Conservation (phyloP, 2,329 filamentous ascomycete genomes). For the Fusarium siculi region DNA sequence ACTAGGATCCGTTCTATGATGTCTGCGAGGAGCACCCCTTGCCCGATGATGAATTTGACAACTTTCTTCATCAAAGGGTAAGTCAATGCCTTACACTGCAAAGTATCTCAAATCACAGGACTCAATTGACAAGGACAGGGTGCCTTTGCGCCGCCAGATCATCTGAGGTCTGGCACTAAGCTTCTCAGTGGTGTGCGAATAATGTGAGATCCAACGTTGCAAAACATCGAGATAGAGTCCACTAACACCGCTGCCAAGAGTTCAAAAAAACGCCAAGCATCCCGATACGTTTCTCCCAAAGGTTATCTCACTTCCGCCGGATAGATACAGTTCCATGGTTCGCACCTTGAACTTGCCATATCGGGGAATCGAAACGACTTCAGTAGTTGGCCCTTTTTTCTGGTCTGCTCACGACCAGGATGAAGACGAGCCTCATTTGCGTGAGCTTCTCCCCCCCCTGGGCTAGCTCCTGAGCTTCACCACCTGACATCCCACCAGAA, state of each 20-base stretch:
- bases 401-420: slow-evolving; percentile 68
- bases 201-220: slow-evolving; percentile 56
- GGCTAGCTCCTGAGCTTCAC: neutral
- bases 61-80: slow-evolving; percentile 64
- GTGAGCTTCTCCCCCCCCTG: slow-evolving; percentile 50
- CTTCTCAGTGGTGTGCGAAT: slow-evolving; percentile 64
- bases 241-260: slow-evolving; percentile 49
- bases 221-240: neutral
- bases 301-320: slow-evolving; percentile 63
- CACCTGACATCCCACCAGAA: slow-evolving; percentile 51
- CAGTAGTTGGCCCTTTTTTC: slow-evolving; percentile 71
- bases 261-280: slow-evolving; percentile 66
- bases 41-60: slow-evolving; percentile 65
- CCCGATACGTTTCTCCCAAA: slow-evolving; percentile 67
- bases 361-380: slow-evolving; percentile 67
- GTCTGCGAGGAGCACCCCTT: slow-evolving; percentile 63
- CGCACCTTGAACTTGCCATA: slow-evolving; percentile 63
- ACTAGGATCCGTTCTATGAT: slow-evolving; percentile 62
- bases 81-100: slow-evolving; percentile 34
- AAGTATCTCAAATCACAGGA: neutral
- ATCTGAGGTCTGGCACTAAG: slow-evolving; percentile 55
- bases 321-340: slow-evolving; percentile 66
- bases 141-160: slow-evolving; percentile 60
- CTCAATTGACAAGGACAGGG: slow-evolving; percentile 54
- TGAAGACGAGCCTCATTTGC: slow-evolving; percentile 66